phyloP scores from a whole-genome alignment of 176 grass and related monocot genomes.

The Eragrostis nindensis region DNA sequence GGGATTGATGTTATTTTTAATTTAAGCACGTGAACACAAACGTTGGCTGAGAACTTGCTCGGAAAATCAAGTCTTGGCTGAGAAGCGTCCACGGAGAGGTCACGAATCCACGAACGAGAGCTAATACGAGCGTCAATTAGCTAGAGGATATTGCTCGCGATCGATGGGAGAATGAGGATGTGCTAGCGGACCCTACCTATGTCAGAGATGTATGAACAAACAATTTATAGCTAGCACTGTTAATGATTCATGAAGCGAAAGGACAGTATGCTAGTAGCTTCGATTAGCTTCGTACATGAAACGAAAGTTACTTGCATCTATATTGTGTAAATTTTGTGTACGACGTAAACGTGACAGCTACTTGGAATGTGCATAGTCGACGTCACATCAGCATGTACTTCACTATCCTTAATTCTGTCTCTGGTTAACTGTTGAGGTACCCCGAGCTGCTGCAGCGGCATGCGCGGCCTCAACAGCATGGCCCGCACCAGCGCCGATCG shows the following conservation, averaged over 20 bases:
- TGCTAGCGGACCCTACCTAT: neutral
- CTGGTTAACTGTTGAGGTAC: neutral
- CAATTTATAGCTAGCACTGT: neutral
- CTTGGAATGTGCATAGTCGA: neutral
- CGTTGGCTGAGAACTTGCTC: no score
- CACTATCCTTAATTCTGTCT: neutral
- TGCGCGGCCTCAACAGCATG: conserved; percentile 21
- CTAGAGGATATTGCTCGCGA: no score
- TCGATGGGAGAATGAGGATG: neutral
- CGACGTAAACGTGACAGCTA: neutral
- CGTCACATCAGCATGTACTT: neutral
- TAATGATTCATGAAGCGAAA: neutral
- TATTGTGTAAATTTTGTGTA: no score
- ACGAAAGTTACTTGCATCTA: no score
- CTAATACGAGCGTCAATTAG: neutral
- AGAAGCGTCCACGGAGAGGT: neutral
- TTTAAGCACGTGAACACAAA: neutral
- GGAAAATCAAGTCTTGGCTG: neutral
- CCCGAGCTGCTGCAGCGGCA: conserved; percentile 37
- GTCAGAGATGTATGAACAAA: conserved; percentile 1
- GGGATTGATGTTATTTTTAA: neutral
- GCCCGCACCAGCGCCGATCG: neutral
- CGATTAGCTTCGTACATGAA: no score
- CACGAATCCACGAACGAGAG: no score
- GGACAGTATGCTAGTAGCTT: neutral